Base-by-base conservation (phyloP, 2,329 filamentous ascomycete genomes). In the Colletotrichum destructivum region DNA sequence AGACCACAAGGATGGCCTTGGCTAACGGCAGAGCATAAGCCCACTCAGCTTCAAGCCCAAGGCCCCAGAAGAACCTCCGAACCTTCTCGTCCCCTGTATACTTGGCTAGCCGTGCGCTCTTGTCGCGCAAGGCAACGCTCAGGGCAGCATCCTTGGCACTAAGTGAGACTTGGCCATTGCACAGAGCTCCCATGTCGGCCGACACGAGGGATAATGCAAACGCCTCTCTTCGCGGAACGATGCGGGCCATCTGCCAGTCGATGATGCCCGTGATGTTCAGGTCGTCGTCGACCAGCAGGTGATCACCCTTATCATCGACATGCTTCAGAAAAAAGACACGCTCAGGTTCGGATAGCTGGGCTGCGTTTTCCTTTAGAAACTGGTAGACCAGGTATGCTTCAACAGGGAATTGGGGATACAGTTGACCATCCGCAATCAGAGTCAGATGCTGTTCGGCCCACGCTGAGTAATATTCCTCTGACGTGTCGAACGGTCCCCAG, bases 271-370 rank as follows among this genome's bases (percentile, higher is more conserved):
- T 84, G 38, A 87, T 82, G 56, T 83, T 82, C 66, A 78, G 83
- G 4, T 84, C 69, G 4, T 83, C 78, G 64, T 87, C 81, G 1
- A 82, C 79, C 4, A 87, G 75, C 13, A 87, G 78, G 55, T 86
- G 83, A 62, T 84, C 82, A 1, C 82, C 84, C 74, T 86, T 86
- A 64, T 86, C 83, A 61, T 87, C 83, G 6, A 78, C 78, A 72
- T 87, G 84, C 59, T 83, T 85, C 5, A 87, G 75, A 8, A 66
- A 66, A 21, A 66, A 61, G 0, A 5, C 2, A 23, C 59, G 4
- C 1, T 69, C 44, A 11, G 2, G 0, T 52, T 52, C 51, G 67
- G 82, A 85, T 74, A 81, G 85, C 40, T 49, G 54, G 1, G 40
- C 63, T 66, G 72, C 72, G 57, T 75, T 77, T 23, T 83, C 78